Conservation (phyloP, 2,329 filamentous ascomycete genomes). For the Neofusicoccum cordaticola region DNA sequence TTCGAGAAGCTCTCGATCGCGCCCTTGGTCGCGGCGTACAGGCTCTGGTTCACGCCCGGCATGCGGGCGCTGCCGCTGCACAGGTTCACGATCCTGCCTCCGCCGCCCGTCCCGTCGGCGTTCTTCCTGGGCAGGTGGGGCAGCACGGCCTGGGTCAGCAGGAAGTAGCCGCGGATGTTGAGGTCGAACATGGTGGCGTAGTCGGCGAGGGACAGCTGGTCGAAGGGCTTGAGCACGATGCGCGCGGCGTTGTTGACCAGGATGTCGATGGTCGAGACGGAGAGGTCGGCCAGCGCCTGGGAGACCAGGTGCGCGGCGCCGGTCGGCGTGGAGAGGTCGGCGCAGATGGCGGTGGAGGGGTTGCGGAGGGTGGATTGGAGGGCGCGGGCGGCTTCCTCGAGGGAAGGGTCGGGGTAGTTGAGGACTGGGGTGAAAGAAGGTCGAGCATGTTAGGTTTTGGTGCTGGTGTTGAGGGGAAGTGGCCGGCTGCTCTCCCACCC, state of each 20-base stretch:
- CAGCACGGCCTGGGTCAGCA: constrained; percentile 55
- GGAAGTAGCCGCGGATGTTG: constrained; percentile 55
- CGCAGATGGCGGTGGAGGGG: neutral
- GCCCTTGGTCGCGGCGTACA: constrained; percentile 59
- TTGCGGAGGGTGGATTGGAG: neutral
- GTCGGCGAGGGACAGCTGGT: constrained; percentile 47
- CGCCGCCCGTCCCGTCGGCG: neutral
- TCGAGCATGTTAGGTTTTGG: too few relatives aligned
- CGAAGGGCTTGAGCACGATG: constrained; percentile 24
- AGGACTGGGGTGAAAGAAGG: neutral
- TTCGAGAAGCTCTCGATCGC: constrained; percentile 61
- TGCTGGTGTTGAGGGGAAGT: too few relatives aligned
- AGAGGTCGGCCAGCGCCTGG: neutral
- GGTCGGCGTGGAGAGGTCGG: neutral
- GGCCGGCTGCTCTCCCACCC: too few relatives aligned
- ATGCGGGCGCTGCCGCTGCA: constrained; percentile 51
- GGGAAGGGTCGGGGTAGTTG: neutral
- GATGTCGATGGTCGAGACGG: constrained; percentile 36
- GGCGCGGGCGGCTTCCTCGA: neutral
- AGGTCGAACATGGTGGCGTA: constrained; percentile 55
- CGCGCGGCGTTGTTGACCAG: constrained; percentile 44
- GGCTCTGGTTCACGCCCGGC: constrained; percentile 45
- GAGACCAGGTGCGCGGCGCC: neutral
- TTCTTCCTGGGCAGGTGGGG: constrained; percentile 45
- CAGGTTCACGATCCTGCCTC: constrained; percentile 58